Evolutionary conservation across 2,329 filamentous ascomycete species (phyloP), one percentile per base, ranked within the genome.

Genomic region (Trichoderma sp.): DNA sequence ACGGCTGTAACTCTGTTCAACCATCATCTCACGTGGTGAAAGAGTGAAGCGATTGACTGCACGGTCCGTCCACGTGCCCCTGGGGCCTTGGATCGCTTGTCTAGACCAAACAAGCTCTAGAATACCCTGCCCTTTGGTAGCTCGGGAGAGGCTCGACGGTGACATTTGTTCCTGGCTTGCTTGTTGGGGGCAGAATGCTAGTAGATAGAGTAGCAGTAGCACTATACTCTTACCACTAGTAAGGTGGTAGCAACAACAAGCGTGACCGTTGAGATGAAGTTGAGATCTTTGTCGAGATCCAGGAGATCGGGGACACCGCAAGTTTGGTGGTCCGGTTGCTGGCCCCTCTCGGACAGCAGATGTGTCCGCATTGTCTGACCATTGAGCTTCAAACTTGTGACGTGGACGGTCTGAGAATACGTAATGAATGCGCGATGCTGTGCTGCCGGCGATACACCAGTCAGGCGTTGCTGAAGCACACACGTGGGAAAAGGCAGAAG

Each of bases 291-390:
- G 65, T 56, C 32, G 14, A 67, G 65, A 60, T 60, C 32, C 46
- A 67, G 49, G 56, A 32, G 65, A 67, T 60, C 30, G 43, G 59
- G n/a, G 37, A 28, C 66, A 64, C 66, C 51, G 59, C 59, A 64
- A 64, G 51, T 68, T 14, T 58, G 51, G 52, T 43, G 52, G 24
- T 30, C 39, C 37, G 54, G 24, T 4, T 24, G n/a, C 46, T 26
- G 51, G 43, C 18, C 24, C 52, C 21, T 21, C 5, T 24, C n/a
- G 11, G 30, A 11, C 28, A 49, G 37, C 4, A 39, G 32, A 14
- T n/a, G 39, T 6, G 28, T 56, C 34, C 37, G 51, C 26, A 34
- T 56, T 66, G 63, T 51, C 63, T 18, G 63, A 51, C 54, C 51
- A 8, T 54, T 21, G 37, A 55, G 66, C 58, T 30, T 61, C 66